phyloP scores from a whole-genome alignment of 2,329 filamentous ascomycete genomes.

The Fusarium continuum region DNA sequence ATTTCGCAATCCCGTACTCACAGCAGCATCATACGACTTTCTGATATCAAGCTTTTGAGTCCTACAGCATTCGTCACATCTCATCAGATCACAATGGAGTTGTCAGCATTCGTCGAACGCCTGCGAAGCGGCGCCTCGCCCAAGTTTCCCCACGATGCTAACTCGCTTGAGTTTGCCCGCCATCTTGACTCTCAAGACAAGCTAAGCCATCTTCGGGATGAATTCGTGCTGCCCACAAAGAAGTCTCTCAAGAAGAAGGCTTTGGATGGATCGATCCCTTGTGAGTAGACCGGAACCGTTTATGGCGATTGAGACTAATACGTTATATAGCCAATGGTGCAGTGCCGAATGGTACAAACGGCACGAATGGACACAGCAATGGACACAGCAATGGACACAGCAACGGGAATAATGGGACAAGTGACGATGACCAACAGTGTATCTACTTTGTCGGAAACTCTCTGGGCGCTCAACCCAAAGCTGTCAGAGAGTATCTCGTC shows the following conservation, averaged over 20 bases:
- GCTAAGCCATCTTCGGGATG: slow-evolving; percentile 68
- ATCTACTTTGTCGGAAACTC: slow-evolving; percentile 94
- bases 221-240: slow-evolving; percentile 83
- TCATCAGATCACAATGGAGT: slow-evolving; percentile 48
- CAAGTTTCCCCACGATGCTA: slow-evolving; percentile 59
- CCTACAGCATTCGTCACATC: neutral
- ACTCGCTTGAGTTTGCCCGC: slow-evolving; percentile 58
- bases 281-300: slow-evolving; percentile 42
- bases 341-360: slow-evolving; percentile 27
- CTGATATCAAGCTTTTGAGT: neutral
- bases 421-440: slow-evolving; percentile 47
- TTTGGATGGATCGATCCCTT: slow-evolving; percentile 56
- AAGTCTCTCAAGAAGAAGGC: slow-evolving; percentile 73
- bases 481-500: slow-evolving; percentile 70
- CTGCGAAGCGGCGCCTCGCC: slow-evolving; percentile 54
- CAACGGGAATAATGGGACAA: slow-evolving; percentile 39
- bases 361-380: slow-evolving; percentile 28
- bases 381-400: slow-evolving; percentile 31
- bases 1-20: slow-evolving; percentile 36
- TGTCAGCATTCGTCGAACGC: slow-evolving; percentile 50
- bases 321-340: slow-evolving; percentile 4
- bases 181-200: slow-evolving; percentile 68
- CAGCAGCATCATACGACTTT: slow-evolving; percentile 38
- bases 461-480: slow-evolving; percentile 81
- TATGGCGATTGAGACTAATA: neutral